Base-by-base conservation (phyloP, 2,329 filamentous ascomycete genomes). In the Xylariales sp. region DNA sequence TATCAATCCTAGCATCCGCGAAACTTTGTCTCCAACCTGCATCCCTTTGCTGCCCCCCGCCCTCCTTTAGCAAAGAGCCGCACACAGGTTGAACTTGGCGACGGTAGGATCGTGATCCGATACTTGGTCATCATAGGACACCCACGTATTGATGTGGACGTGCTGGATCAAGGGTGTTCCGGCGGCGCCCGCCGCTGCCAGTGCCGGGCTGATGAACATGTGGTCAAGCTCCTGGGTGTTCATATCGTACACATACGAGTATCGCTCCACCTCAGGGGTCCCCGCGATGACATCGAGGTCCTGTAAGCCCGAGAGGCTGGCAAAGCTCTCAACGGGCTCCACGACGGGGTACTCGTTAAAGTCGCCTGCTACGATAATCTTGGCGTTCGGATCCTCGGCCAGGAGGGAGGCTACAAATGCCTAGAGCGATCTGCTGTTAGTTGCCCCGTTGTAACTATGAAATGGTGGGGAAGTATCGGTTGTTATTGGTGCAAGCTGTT, bases 261-360 rank as follows among this genome's bases (percentile, higher is more conserved):
- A 88, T 8, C 83, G 66, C 66, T 88, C 83, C 18, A 59, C 53
- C 3, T 61, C 51, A 4, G 68, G 60, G 10, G 78, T 70, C 5
- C 63, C 64, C 5, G 66, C 72, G 1, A 74, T 76, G 5, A 73
- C 78, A 48, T 87, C 81, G 2, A 85, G 61, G 45, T 86, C 81
- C 23, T 67, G 47, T 31, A 87, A 63, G 3, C 73, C 70, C 0
- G 77, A 81, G 15, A 69, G 62, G 4, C 57, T 44, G 2, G 63
- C 52, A 45, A 86, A 84, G 2, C 61, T 62, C 42, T 67, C 55
- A 33, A 86, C 57, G 2, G 83, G 81, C 54, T 69, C 51, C 8
- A 79, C 81, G 44, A 81, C 80, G 5, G 72, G 55, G 54, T 84
- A 87, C 56, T 88, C 83, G 66, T 88, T 87, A 55, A 82, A 87